Evolutionary conservation across 805 yeast genomes (phyloP).

Genomic region (Wickerhamiella vanderwaltii): DNA sequence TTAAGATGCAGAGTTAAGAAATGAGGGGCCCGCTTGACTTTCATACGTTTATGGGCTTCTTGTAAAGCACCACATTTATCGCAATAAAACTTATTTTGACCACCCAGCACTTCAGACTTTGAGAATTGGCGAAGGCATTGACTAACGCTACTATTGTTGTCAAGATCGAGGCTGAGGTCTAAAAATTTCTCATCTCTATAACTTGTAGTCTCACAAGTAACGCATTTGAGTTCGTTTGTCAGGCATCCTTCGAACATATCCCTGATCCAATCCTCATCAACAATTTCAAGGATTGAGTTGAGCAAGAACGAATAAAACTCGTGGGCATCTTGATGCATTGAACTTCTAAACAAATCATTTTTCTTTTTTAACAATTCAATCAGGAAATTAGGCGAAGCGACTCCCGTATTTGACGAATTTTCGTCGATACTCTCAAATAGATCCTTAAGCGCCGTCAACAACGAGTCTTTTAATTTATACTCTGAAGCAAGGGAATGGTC

Average conservation of each 20-base stretch:
- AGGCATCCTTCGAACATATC: constrained; percentile 72
- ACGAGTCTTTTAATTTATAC: constrained; percentile 38
- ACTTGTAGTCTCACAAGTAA: constrained; percentile 74
- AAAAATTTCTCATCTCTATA: constrained; percentile 75
- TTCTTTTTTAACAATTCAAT: constrained; percentile 67
- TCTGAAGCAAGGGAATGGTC: constrained; percentile 50
- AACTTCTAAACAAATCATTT: constrained; percentile 72
- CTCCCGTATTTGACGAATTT: constrained; percentile 55
- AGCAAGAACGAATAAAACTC: constrained; percentile 82
- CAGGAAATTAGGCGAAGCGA: constrained; percentile 68
- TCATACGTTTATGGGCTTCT: constrained; percentile 86
- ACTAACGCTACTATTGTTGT: constrained; percentile 60
- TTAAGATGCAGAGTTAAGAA: constrained; percentile 75
- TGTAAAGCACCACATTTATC: constrained; percentile 82
- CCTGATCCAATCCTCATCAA: constrained; percentile 37
- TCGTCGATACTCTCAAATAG: constrained; percentile 75
- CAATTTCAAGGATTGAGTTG: constrained; percentile 49
- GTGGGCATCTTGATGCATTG: constrained; percentile 98
- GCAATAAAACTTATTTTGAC: constrained; percentile 84
- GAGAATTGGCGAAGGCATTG: constrained; percentile 71
- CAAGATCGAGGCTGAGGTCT: constrained; percentile 77
- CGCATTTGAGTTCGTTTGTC: constrained; percentile 79
- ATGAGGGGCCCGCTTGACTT: constrained; percentile 63
- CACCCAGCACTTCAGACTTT: constrained; percentile 72
- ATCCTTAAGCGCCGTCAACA: constrained; percentile 67